Base-by-base conservation (phyloP, 2,329 filamentous ascomycete species). In the Pseudogymnoascus destructans region DNA sequence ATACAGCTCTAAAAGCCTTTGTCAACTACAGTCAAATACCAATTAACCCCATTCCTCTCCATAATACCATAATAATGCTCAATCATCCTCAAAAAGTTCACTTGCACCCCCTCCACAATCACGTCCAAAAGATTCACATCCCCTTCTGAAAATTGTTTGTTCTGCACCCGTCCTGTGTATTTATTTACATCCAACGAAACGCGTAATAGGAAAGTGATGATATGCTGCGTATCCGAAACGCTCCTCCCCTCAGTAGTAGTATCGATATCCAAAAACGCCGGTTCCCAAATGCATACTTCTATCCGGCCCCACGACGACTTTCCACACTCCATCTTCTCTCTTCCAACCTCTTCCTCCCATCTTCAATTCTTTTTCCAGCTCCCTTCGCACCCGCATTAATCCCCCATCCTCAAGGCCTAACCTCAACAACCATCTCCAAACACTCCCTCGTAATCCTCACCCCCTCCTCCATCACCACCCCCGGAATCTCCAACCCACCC, bases 381-480 rank as follows among this genome's bases (percentile, higher is more conserved):
- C 30, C 21, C 49, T 8, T 25, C 25, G 8, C 19, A 30, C 15
- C n/a, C 27, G 7, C 9, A 52, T 25, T 9, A 49, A 21, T 6
- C 15, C 42, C 5, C 42, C 7, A 9, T n/a, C 21, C n/a, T 21
- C 21, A 32, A 13, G 52, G 52, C 10, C 52, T 36, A 21, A 70
- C 61, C 57, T 69, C 67, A 61, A 67, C 68, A 67, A 70, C 67
- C 32, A 58, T 42, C 62, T 83, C 80, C 40, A 85, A 71, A 62
- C 77, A 77, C 64, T 84, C 80, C 59, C 77, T 73, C 25, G 81
- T 81, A 30, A 79, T 73, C 62, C 75, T 76, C n/a, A 85, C 71
- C 3, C 81, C 80, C 63, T 86, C 79, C 23, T 84, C 79, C 11
- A 85, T 70, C n/a, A 84, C 80, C 2, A 73, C 67, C 58, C 77